A percentile compares a stretch with the other conserved stretches of the same genome.
These are phyloP conservation scores for Pyronema domesticum DNA, from an alignment of 495 filamentous ascomycete species.

Conservation along the genomic window DNA sequence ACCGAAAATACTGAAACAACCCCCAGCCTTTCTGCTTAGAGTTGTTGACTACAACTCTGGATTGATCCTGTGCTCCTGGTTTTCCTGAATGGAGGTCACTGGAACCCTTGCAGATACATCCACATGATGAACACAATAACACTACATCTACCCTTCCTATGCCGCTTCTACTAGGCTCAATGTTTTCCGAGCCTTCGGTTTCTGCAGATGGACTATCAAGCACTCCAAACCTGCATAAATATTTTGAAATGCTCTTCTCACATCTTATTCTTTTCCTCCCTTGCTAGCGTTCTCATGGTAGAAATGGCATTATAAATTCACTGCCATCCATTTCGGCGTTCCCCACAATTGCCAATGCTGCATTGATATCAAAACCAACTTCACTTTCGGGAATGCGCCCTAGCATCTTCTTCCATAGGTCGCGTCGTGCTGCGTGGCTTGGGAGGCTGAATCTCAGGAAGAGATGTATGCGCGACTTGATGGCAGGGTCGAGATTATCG, in stretches of 20 bases:
- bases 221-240: conserved; percentile 13
- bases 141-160: too few species aligned
- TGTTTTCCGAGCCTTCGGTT: too few species aligned
- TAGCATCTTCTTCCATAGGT: conserved; percentile 6
- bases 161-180: too few species aligned
- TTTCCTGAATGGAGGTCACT: too few species aligned
- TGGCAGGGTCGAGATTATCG: conserved; percentile 32
- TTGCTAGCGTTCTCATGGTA: conserved; percentile 28
- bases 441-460: conserved; percentile 25
- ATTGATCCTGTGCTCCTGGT: too few species aligned
- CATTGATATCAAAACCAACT: neutral
- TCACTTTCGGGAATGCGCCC: neutral
- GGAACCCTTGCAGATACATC: too few species aligned
- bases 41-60: too few species aligned
- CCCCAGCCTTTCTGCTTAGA: too few species aligned
- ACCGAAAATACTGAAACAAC: too few species aligned
- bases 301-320: conserved; percentile 27
- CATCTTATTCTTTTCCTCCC: conserved; percentile 13
- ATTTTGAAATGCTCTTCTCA: conserved; percentile 20
- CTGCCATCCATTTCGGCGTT: conserved; percentile 22
- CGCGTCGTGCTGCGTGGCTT: neutral
- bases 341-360: neutral
- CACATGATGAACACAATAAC: too few species aligned
- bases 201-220: too few species aligned
- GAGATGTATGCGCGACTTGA: conserved; percentile 35